Evolutionary conservation across 2,329 filamentous ascomycete genomes (phyloP).

Genomic region (Ascochyta pisi): DNA sequence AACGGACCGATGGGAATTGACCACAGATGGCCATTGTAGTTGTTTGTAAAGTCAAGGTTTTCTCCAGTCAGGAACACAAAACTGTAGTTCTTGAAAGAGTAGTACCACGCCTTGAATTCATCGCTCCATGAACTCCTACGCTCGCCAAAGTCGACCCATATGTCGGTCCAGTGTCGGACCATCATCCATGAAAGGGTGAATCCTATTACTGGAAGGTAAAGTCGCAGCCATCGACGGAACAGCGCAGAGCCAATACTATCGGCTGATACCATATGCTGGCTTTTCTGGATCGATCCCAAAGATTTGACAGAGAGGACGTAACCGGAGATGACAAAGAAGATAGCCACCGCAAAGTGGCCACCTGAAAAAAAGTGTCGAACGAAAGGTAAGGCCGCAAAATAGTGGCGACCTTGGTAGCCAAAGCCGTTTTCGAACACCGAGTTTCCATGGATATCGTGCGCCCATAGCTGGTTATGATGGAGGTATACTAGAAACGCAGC

Average conservation of each 20-base stretch:
- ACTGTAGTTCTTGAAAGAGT: constrained; percentile 67
- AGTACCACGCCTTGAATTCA: constrained; percentile 39
- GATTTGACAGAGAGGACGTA: constrained; percentile 60
- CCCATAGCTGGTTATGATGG: constrained; percentile 58
- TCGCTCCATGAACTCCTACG: constrained; percentile 55
- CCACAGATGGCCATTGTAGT: constrained; percentile 46
- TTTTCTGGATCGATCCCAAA: constrained; percentile 52
- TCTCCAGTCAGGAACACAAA: constrained; percentile 67
- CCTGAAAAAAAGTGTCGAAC: constrained; percentile 58
- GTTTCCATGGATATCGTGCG: constrained; percentile 57
- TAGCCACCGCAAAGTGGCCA: constrained; percentile 59
- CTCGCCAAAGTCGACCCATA: constrained; percentile 54
- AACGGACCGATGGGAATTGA: constrained; percentile 41
- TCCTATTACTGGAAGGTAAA: constrained; percentile 60
- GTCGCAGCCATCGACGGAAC: constrained; percentile 59
- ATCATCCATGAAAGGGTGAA: constrained; percentile 63
- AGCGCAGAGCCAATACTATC: constrained; percentile 57
- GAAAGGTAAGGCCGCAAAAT: constrained; percentile 50
- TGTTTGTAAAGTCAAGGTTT: constrained; percentile 61
- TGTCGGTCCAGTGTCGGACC: constrained; percentile 55
- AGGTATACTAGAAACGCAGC: constrained; percentile 71
- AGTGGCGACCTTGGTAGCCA: constrained; percentile 40
- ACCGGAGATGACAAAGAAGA: constrained; percentile 62
- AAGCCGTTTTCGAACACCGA: constrained; percentile 52
- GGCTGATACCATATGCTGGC: constrained; percentile 48